Conservation (phyloP, 75 land plant genomes). For the Azolla pinnata region DNA sequence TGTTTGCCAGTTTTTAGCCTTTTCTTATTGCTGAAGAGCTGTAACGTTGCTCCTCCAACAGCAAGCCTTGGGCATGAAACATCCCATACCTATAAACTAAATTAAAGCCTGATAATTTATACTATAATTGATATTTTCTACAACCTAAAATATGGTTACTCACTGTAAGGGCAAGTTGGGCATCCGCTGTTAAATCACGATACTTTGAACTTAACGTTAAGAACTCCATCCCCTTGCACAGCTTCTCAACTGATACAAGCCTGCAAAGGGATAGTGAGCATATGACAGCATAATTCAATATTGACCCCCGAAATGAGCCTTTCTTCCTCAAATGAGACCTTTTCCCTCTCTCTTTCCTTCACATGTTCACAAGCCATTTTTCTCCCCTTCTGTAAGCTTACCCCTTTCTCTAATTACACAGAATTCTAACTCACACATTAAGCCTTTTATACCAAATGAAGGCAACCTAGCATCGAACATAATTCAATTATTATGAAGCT, state of each 20-base stretch:
- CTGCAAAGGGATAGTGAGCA: slow-evolving; percentile 24
- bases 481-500: no score
- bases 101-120: slow-evolving; percentile 1
- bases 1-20: slow-evolving; percentile 90
- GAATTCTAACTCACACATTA: no score
- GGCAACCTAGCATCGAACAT: no score
- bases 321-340: no score
- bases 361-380: no score
- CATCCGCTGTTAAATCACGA: slow-evolving; percentile 74
- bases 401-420: no score
- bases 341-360: no score
- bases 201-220: slow-evolving; percentile 88
- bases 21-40: slow-evolving; percentile 73
- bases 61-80: slow-evolving; percentile 63
- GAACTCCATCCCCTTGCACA: slow-evolving; percentile 74
- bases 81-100: slow-evolving; percentile 74
- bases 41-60: slow-evolving; percentile 81
- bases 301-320: no score
- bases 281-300: no score
- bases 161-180: slow-evolving; percentile 86
- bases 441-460: no score
- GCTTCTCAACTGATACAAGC: slow-evolving; percentile 59
- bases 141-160: slow-evolving; percentile 13
- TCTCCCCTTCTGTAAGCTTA: no score
- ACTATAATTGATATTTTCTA: neutral